phyloP scores from a whole-genome alignment of 139 green algal genomes.

The Eudorina sp. region DNA sequence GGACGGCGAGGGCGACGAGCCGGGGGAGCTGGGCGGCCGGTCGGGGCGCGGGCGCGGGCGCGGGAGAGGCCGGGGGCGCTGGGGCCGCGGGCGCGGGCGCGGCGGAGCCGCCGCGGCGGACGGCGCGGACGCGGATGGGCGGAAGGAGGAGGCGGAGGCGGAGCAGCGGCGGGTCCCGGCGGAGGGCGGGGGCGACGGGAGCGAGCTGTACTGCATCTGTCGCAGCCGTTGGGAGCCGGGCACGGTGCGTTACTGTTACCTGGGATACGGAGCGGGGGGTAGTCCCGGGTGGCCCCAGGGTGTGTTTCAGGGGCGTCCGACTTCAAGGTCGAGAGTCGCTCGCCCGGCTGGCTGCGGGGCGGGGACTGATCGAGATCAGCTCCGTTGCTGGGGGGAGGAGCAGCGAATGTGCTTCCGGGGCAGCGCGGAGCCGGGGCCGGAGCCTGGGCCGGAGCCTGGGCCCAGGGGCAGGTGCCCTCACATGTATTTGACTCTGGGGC shows the following conservation, averaged over 20 bases:
- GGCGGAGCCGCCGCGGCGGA: neutral
- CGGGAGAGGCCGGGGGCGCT: neutral
- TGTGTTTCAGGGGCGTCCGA: too few relatives aligned
- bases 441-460: too few relatives aligned
- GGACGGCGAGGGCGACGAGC: neutral
- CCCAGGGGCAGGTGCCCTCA: too few relatives aligned
- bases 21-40: neutral
- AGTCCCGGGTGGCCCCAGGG: too few relatives aligned
- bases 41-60: neutral
- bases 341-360: too few relatives aligned
- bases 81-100: neutral
- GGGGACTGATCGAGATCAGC: too few relatives aligned
- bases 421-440: too few relatives aligned
- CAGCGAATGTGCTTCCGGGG: too few relatives aligned
- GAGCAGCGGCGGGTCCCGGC: neutral
- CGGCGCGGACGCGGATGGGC: neutral
- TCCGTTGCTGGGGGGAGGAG: too few relatives aligned
- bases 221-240: neutral
- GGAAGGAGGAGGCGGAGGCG: neutral
- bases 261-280: neutral
- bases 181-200: neutral
- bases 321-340: too few relatives aligned
- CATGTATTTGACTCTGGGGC: too few relatives aligned
- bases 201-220: constrained; percentile 21
- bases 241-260: neutral